Evolutionary conservation across 208 protist species (phyloP).

Genomic region (Trichomonas vaginalis): DNA sequence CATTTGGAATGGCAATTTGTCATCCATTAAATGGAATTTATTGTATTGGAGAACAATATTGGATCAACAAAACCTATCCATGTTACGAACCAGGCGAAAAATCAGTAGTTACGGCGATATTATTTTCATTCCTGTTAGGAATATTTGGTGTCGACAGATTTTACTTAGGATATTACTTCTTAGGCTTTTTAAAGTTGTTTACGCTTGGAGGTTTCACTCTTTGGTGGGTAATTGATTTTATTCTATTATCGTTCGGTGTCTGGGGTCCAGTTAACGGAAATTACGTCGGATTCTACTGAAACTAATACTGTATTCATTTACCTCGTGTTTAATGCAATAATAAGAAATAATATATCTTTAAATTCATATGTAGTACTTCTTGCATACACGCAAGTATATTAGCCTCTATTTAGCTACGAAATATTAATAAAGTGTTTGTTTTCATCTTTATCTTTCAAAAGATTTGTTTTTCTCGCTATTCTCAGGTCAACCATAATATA

Average conservation of each 20-base stretch:
- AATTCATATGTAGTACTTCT: no score
- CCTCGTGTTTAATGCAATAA: no score
- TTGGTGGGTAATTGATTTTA: neutral
- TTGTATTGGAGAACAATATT: slow-evolving; percentile 4
- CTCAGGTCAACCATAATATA: no score
- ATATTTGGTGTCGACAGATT: neutral
- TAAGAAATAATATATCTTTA: no score
- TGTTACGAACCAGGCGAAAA: neutral
- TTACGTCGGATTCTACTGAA: neutral
- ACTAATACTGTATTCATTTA: no score
- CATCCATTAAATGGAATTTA: neutral
- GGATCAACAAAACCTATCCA: slow-evolving; percentile 2
- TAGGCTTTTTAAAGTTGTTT: neutral
- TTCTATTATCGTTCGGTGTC: neutral
- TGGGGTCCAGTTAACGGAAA: neutral
- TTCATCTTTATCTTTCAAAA: no score
- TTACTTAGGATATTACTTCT: neutral
- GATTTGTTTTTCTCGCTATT: no score
- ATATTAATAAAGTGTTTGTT: no score
- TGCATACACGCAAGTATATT: no score
- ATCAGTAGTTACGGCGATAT: neutral
- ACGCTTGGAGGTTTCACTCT: neutral
- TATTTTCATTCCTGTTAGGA: neutral
- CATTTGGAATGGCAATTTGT: neutral
- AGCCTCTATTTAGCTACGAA: no score